Conservation (phyloP, 2,329 filamentous ascomycete species). For the Alternaria sp. region DNA sequence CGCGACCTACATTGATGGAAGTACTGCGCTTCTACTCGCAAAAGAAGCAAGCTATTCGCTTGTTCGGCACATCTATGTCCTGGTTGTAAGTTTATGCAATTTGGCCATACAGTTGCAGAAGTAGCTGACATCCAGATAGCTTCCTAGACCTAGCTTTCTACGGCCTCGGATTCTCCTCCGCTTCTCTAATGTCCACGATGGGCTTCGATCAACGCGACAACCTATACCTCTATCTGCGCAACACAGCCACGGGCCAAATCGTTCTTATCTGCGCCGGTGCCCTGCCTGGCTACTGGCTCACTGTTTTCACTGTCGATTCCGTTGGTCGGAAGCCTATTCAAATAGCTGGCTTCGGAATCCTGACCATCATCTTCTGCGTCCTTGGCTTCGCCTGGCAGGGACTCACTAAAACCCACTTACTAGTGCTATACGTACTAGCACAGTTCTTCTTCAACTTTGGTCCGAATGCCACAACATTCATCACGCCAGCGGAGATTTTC, state of each 20-base stretch:
- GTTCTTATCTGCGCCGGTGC: constrained; percentile 81
- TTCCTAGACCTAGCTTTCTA: constrained; percentile 68
- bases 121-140: constrained; percentile 22
- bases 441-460: constrained; percentile 65
- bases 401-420: constrained; percentile 53
- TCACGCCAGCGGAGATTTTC: constrained; percentile 62
- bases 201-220: constrained; percentile 71
- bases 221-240: constrained; percentile 75
- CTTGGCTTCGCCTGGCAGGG: constrained; percentile 59
- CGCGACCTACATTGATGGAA: constrained; percentile 58
- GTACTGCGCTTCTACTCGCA: constrained; percentile 74
- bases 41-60: constrained; percentile 73
- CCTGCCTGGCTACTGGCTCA: constrained; percentile 84
- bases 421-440: constrained; percentile 58
- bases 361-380: constrained; percentile 59
- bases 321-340: constrained; percentile 82
- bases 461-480: constrained; percentile 61
- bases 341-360: constrained; percentile 61
- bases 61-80: constrained; percentile 79
- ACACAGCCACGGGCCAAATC: constrained; percentile 79
- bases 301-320: constrained; percentile 76
- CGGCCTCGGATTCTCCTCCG: constrained; percentile 75
- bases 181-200: constrained; percentile 73
- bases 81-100: constrained; percentile 66
- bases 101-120: background rate